Percentiles rank a stretch among this genome's conserved stretches.
Conservation (phyloP, 2,329 filamentous ascomycete species). For the Ophiostoma piceae region DNA sequence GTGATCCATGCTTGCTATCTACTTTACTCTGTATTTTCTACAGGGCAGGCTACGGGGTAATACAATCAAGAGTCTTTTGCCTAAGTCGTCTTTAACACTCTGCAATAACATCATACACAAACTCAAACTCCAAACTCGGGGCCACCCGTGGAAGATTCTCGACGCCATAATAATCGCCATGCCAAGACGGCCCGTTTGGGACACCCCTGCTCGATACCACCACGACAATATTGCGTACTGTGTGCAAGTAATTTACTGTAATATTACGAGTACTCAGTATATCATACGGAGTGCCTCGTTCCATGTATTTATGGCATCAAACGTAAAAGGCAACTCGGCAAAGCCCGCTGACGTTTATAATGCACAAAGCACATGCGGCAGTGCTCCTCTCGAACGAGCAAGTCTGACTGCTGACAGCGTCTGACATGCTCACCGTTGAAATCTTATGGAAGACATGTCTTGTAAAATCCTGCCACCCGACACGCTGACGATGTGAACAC, state of each 20-base stretch:
- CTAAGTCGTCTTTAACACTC: not conserved
- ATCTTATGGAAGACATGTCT: not conserved
- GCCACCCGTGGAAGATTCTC: constrained; percentile 14
- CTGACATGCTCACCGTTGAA: not conserved
- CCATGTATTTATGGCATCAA: not conserved
- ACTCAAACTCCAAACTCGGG: not conserved
- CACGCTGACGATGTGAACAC: not conserved
- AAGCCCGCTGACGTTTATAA: not conserved
- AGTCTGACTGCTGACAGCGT: not conserved
- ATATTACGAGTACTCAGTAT: not conserved
- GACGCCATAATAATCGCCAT: constrained; percentile 14
- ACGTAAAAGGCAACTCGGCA: not conserved
- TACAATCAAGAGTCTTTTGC: not conserved
- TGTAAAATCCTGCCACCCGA: not conserved
- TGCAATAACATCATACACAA: no score
- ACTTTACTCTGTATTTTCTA: not conserved
- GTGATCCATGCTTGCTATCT: not conserved
- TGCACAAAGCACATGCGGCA: no score
- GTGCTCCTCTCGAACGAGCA: not conserved
- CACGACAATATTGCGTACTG: not conserved
- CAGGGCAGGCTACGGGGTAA: no score
- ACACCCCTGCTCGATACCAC: not conserved
- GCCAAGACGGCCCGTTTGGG: constrained; percentile 5
- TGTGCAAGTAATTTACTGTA: not conserved
- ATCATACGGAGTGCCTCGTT: not conserved